These are phyloP conservation scores for Magnaporthales sp. DNA, from an alignment of 2,329 filamentous ascomycete genomes.

Conservation along the genomic window DNA sequence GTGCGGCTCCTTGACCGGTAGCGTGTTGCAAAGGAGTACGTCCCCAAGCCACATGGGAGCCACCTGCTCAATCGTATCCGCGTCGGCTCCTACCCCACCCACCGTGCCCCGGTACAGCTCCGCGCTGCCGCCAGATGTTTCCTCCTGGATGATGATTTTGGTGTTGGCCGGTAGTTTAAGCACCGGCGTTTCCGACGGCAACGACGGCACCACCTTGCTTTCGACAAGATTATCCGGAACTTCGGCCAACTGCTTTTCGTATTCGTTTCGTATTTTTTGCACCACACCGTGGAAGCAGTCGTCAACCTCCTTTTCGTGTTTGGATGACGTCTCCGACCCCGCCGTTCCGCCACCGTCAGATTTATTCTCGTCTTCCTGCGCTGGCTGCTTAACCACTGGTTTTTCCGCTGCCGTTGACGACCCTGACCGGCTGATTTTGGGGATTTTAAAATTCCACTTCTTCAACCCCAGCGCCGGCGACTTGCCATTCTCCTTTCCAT, in stretches of 20 bases:
- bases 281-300: slow-evolving; percentile 66
- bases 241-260: slow-evolving; percentile 58
- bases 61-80: slow-evolving; percentile 74
- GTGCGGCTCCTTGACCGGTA: slow-evolving; percentile 80
- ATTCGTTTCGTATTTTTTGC: slow-evolving; percentile 64
- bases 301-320: slow-evolving; percentile 64
- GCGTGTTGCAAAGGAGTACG: slow-evolving; percentile 71
- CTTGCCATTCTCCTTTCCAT: slow-evolving; percentile 33
- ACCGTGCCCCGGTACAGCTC: slow-evolving; percentile 91
- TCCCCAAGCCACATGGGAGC: slow-evolving; percentile 91
- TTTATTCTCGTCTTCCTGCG: slow-evolving; percentile 54
- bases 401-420: slow-evolving; percentile 63
- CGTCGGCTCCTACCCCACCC: slow-evolving; percentile 64
- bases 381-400: slow-evolving; percentile 66
- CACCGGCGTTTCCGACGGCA: slow-evolving; percentile 67
- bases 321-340: slow-evolving; percentile 48
- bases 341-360: background rate
- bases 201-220: slow-evolving; percentile 57
- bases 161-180: slow-evolving; percentile 59
- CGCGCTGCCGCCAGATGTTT: slow-evolving; percentile 59
- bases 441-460: slow-evolving; percentile 36
- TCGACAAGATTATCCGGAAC: slow-evolving; percentile 45
- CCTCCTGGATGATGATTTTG: slow-evolving; percentile 61
- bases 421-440: slow-evolving; percentile 51
- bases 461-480: slow-evolving; percentile 66